Conservation (phyloP, 2,329 filamentous ascomycete species). For the Byssothecium circinans region DNA sequence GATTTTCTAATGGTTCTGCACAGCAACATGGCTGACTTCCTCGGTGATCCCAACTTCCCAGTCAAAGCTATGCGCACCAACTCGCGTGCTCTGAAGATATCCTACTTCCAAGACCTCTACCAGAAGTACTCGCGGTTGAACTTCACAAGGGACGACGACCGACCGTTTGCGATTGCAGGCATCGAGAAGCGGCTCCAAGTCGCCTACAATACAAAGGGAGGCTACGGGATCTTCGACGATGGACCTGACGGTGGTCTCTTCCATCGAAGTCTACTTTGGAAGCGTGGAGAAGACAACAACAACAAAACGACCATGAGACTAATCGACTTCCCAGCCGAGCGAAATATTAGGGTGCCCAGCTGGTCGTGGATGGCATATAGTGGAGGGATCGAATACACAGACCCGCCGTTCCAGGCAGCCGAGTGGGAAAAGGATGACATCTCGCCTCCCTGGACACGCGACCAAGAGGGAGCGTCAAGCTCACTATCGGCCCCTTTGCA, state of each 20-base stretch:
- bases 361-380: constrained; percentile 23
- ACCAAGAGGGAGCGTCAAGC: no score
- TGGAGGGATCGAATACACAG: constrained; percentile 18
- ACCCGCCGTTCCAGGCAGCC: constrained; percentile 3
- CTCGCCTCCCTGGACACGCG: no score
- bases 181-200: constrained; percentile 32
- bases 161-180: constrained; percentile 37
- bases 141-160: constrained; percentile 24
- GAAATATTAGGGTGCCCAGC: constrained; percentile 6
- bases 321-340: constrained; percentile 3
- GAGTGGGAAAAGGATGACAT: constrained; percentile 6
- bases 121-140: constrained; percentile 34
- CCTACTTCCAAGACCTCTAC: constrained; percentile 22
- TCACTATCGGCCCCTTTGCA: no score
- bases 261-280: constrained; percentile 37
- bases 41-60: constrained; percentile 33
- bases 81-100: constrained; percentile 21
- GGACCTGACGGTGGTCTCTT: constrained; percentile 17
- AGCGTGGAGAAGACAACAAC: no score
- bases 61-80: background rate
- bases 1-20: no score
- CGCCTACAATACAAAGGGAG: constrained; percentile 24
- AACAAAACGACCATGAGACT: no score
- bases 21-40: no score
- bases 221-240: constrained; percentile 38